These are phyloP conservation scores for Hibiscus trionum DNA, from an alignment of 345 rosid genomes.

Conservation along the genomic window DNA sequence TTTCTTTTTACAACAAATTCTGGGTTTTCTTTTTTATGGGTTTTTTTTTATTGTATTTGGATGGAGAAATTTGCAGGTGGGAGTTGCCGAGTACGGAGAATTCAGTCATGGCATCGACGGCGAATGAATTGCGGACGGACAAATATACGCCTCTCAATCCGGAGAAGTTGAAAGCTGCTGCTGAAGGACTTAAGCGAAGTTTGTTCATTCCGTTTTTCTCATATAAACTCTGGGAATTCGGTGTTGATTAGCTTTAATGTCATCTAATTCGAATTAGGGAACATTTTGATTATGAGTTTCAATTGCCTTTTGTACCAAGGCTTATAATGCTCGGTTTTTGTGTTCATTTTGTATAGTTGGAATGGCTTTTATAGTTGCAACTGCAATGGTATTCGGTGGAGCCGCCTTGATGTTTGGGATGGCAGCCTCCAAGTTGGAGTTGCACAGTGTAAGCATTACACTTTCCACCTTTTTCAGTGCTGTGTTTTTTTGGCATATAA, in stretches of 20 bases:
- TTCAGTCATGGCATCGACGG: constrained; percentile 56
- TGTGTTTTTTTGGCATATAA: not conserved
- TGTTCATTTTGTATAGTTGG: constrained; percentile 42
- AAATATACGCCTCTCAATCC: constrained; percentile 45
- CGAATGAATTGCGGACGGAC: constrained; percentile 68
- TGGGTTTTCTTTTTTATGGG: not conserved
- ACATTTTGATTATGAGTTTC: not conserved
- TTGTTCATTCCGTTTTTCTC: constrained; percentile 10
- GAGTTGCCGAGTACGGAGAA: constrained; percentile 44
- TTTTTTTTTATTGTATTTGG: not conserved
- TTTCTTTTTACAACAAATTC: not conserved
- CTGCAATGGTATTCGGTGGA: constrained; percentile 68
- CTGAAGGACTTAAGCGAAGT: constrained; percentile 70
- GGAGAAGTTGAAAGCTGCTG: constrained; percentile 80
- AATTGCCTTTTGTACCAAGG: not conserved
- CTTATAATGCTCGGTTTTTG: not conserved
- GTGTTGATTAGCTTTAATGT: not conserved
- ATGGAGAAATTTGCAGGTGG: constrained; percentile 50
- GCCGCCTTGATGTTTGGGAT: constrained; percentile 47
- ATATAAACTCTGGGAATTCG: not conserved
- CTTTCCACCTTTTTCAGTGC: not conserved
- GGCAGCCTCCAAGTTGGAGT: constrained; percentile 55
- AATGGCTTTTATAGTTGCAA: constrained; percentile 77
- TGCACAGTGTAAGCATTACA: constrained; percentile 44
- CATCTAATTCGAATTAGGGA: not conserved